Percentiles rank a stretch among this genome's conserved stretches.
Conservation (phyloP, 2,329 filamentous ascomycete genomes). For the Ascocoryne sarcoides region DNA sequence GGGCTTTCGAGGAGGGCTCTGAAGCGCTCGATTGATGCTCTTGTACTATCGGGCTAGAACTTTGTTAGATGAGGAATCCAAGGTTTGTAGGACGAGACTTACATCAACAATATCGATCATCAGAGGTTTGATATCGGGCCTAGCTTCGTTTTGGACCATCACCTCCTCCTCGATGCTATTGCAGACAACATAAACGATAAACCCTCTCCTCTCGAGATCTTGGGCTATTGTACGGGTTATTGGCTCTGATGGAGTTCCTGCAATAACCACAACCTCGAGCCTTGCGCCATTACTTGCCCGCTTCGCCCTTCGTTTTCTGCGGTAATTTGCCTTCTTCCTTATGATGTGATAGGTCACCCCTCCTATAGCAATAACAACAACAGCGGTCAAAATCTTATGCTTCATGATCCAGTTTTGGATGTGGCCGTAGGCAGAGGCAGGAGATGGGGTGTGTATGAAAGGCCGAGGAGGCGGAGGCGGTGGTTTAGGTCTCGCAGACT, state of each 20-base stretch:
- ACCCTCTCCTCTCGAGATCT: constrained; percentile 84
- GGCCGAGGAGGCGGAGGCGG: constrained; percentile 31
- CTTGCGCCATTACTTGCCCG: constrained; percentile 76
- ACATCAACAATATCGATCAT: constrained; percentile 77
- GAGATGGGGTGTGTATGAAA: constrained; percentile 21
- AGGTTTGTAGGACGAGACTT: constrained; percentile 28
- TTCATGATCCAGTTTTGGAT: constrained; percentile 61
- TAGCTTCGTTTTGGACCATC: constrained; percentile 64
- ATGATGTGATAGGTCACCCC: constrained; percentile 45
- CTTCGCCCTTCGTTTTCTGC: constrained; percentile 63
- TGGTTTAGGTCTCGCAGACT: constrained; percentile 53
- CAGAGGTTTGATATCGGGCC: constrained; percentile 73
- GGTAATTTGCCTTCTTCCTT: constrained; percentile 48
- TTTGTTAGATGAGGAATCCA: constrained; percentile 5
- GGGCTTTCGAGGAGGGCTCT: constrained; percentile 62
- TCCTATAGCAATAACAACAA: constrained; percentile 61
- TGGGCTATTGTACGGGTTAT: constrained; percentile 74
- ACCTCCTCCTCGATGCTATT: constrained; percentile 78
- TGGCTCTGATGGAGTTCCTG: constrained; percentile 77
- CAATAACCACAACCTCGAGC: constrained; percentile 78
- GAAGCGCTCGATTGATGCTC: constrained; percentile 63
- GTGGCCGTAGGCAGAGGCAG: constrained; percentile 27
- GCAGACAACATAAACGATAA: constrained; percentile 87
- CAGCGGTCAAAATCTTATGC: constrained; percentile 66
- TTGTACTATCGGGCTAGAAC: constrained; percentile 55